phyloP scores from a whole-genome alignment of 176 grass and related monocot genomes.

The Secale cereale region DNA sequence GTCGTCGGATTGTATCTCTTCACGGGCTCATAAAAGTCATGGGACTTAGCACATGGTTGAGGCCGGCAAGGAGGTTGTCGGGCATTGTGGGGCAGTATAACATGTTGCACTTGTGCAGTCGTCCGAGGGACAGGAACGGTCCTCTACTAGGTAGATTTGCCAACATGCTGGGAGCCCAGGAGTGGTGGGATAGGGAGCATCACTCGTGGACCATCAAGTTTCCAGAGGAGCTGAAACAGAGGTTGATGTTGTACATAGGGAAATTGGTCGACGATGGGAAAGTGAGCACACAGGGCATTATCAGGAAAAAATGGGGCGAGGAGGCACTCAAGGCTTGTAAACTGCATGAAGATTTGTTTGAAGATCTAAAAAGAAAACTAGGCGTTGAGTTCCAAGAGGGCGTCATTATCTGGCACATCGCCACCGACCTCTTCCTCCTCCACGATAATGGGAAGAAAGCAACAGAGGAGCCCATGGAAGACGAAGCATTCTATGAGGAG shows the following conservation, averaged over 20 bases:
- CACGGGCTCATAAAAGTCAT: neutral
- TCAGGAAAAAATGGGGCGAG: too few species aligned
- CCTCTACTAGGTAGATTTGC: too few species aligned
- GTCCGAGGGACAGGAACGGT: too few species aligned
- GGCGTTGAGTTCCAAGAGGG: neutral
- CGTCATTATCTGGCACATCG: neutral
- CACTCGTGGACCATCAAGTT: too few species aligned
- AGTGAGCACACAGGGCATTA: too few species aligned
- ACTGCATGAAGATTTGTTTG: neutral
- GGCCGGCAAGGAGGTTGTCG: neutral
- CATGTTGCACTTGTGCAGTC: neutral
- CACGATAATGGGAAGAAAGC: neutral
- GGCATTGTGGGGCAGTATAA: neutral
- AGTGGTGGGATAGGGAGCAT: too few species aligned
- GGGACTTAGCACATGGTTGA: neutral
- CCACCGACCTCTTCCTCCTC: neutral
- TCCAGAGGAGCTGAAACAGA: too few species aligned
- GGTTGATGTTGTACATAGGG: too few species aligned
- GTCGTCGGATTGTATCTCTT: neutral
- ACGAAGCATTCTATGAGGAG: neutral
- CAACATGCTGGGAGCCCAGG: too few species aligned
- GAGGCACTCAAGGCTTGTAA: neutral
- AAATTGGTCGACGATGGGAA: too few species aligned
- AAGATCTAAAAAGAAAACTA: neutral
- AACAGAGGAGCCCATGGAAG: neutral